Evolutionary conservation across 31 red algal species (phyloP), one percentile per base, ranked within the genome.

Genomic region (Odonthalia washingtoniensis): DNA sequence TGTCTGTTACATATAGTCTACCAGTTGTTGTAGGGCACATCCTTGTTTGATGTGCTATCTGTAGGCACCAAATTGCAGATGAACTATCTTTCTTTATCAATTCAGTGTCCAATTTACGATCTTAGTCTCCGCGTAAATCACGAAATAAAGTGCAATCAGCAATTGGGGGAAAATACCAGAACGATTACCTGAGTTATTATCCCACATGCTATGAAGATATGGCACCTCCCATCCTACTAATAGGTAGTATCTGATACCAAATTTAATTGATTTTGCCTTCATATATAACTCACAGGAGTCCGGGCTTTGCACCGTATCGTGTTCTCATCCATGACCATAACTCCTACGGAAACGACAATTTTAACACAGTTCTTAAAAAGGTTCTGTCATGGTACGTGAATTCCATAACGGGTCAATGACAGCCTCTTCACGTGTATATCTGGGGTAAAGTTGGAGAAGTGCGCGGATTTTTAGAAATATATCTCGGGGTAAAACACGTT

Each of bases 401-500:
- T 82, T 40, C 52, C 78, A 82, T 2, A 82, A 27, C 3, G 61
- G 78, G 42, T 82, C 78, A 5, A 44, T 12, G 1, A 42, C 3
- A 1, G 78, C 60, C 31, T 42, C 33, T 2, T 82, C 78, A 6
- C 4, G 4, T 3, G 63, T 62, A 67, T 82, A 82, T 1, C 57
- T n/a, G 26, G 78, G n/a, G 61, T 82, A 82, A 0, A 40, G 1
- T 16, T 61, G 30, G 1, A 82, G 3, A 1, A 37, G 31, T 3
- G 78, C 6, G 2, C 57, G 27, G 32, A 82, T 82, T 12, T 34
- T 80, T n/a, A 82, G 5, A 68, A 68, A 82, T 16, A 61, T 82
- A n/a, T 82, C 78, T n/a, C 78, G 1, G 24, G 57, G 32, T 61
- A 82, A 65, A 1, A 14, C 38, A 18, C 65, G 61, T 26, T 82